Conservation (phyloP, 495 filamentous ascomycete species). For the Acidomyces sp. region DNA sequence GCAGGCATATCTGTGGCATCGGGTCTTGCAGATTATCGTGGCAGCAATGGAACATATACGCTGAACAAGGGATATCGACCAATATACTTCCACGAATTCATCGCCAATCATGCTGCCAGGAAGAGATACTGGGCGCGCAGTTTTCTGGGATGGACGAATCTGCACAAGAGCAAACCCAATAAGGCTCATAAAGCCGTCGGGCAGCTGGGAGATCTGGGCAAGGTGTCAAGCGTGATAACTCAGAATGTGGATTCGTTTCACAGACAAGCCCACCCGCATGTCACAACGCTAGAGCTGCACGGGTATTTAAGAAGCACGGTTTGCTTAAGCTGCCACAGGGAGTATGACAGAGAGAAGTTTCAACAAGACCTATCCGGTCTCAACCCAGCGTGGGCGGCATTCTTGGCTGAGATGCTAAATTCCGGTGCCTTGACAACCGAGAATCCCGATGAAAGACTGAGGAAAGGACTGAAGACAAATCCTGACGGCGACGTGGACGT, state of each 20-base stretch:
- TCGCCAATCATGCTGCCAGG: slow-evolving; percentile 65
- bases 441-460: slow-evolving; percentile 54
- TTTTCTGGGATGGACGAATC: slow-evolving; percentile 79
- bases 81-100: slow-evolving; percentile 86
- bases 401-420: slow-evolving; percentile 55
- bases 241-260: slow-evolving; percentile 96
- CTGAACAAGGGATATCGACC: slow-evolving; percentile 80
- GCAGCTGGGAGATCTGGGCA: slow-evolving; percentile 53
- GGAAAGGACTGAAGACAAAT: slow-evolving; percentile 65
- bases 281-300: slow-evolving; percentile 74
- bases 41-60: slow-evolving; percentile 78
- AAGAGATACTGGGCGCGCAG: slow-evolving; percentile 95
- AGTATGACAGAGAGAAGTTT: slow-evolving; percentile 46
- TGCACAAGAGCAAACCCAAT: slow-evolving; percentile 70
- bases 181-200: slow-evolving; percentile 62
- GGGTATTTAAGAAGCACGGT: slow-evolving; percentile 71
- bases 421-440: slow-evolving; percentile 65
- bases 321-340: slow-evolving; percentile 54
- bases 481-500: slow-evolving; percentile 92
- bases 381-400: slow-evolving; percentile 77
- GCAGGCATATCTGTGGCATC: slow-evolving; percentile 90
- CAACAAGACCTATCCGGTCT: slow-evolving; percentile 62
- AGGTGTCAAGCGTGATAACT: slow-evolving; percentile 68
- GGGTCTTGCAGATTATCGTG: slow-evolving; percentile 86
- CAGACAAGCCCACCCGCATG: slow-evolving; percentile 54